A percentile compares a stretch with the other conserved stretches of the same genome.
phyloP scores from a whole-genome alignment of 2,329 filamentous ascomycete species.

The Cadophora sp. region DNA sequence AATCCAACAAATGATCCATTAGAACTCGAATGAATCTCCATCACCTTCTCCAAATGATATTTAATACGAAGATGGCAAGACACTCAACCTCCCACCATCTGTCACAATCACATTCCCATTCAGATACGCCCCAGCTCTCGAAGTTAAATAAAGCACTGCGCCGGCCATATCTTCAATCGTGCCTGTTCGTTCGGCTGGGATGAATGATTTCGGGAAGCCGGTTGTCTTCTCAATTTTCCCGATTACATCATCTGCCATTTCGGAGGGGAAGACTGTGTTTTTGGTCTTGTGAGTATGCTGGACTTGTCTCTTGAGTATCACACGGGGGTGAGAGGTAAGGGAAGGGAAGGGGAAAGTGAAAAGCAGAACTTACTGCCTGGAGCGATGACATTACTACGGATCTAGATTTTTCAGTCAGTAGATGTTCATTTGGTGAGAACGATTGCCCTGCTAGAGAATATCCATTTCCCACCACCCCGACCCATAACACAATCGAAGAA shows the following conservation, averaged over 20 bases:
- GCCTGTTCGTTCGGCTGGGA: slow-evolving; percentile 48
- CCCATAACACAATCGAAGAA: too few relatives aligned
- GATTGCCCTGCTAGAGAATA: too few relatives aligned
- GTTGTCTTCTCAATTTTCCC: not conserved
- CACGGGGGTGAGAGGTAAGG: not conserved
- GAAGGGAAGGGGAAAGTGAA: not conserved
- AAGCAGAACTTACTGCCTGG: not conserved
- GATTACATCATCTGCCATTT: slow-evolving; percentile 24
- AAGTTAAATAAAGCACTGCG: slow-evolving; percentile 53
- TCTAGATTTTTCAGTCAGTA: not conserved
- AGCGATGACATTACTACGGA: not conserved
- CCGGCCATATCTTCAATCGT: slow-evolving; percentile 67
- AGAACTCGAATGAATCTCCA: too few relatives aligned
- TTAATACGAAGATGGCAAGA: slow-evolving; percentile 25
- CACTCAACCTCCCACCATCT: slow-evolving; percentile 37
- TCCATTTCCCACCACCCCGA: too few relatives aligned
- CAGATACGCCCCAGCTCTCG: slow-evolving; percentile 33
- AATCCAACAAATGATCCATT: too few relatives aligned
- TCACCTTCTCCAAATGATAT: too few relatives aligned
- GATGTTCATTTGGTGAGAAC: slow-evolving; percentile 22
- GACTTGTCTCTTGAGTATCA: not conserved
- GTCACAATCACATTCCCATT: slow-evolving; percentile 31
- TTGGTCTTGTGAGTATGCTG: not conserved
- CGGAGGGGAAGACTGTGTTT: slow-evolving; percentile 25
- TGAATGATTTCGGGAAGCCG: not conserved